Evolutionary conservation across 1,284 basidiomycete genomes (phyloP), one percentile per base, ranked within the genome.

Genomic region (Cystobasidium slooffiae): DNA sequence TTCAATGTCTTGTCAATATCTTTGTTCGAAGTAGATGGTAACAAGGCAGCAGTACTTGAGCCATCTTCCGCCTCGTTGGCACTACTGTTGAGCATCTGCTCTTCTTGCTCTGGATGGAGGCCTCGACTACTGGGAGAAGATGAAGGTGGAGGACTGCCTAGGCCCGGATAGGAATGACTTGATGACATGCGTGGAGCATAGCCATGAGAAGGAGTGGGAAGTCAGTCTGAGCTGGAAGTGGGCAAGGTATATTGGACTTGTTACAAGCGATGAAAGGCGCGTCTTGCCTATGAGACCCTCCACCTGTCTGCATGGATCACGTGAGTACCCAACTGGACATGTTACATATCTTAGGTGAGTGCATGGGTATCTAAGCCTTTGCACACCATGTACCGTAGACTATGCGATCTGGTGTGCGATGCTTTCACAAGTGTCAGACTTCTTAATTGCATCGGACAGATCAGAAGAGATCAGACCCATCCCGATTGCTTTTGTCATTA

Each of bases 91-190:
- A 31, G 31, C 31, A 31, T 31, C 31, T 31, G 31, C 31, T 31
- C 31, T 31, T 31, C 31, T 31, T 31, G 31, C 31, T 31, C 31
- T 31, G 1, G 31, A 31, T 31, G 31, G 31, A 31, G 31, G 31
- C 39, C 16, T n/a, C 37, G 56, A 6, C 16, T 2, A 41, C 10
- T 6, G 39, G 18, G 37, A 41, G 56, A 24, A n/a, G 39, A 43
- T 43, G 56, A 12, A 7, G 5, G 12, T 18, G 56, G 39, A 10
- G 56, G 56, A 59, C 56, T 59, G 18, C 10, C 56, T 43, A 41
- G 56, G 41, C 56, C 56, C n/a, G 56, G 56, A 41, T 59, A 59
- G 56, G 37, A 10, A 39, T 59, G 56, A 39, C 20, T 41, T 22
- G n/a, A 18, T 18, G 56, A n/a, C 56, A 59, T 59, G 8, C 39